phyloP scores from a whole-genome alignment of 2,329 filamentous ascomycete genomes.

The Mycosphaerella sp. region DNA sequence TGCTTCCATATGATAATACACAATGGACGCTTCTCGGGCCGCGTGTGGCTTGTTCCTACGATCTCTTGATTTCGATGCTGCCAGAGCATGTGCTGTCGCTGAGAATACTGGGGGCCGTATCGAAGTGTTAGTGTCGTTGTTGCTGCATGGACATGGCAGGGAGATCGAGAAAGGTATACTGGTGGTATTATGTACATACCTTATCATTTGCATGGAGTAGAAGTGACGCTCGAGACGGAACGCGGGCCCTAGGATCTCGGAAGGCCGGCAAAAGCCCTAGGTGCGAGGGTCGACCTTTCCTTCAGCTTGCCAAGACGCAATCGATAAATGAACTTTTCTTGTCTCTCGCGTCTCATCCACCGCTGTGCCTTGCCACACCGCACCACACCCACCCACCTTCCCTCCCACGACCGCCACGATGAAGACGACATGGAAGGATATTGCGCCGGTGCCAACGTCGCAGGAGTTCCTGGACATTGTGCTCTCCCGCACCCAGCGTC shows the following conservation, averaged over 20 bases:
- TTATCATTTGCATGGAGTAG: conserved; percentile 10
- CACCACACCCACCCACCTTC: background rate
- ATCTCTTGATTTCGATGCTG: too few relatives aligned
- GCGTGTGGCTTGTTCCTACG: conserved; percentile 13
- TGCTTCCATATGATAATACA: conserved; percentile 7
- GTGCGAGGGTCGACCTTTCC: background rate
- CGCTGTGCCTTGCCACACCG: conserved; percentile 5
- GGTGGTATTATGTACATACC: conserved; percentile 13
- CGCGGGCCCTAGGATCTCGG: too few relatives aligned
- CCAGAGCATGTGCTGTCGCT: too few relatives aligned
- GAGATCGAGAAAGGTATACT: background rate
- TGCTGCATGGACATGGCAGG: too few relatives aligned
- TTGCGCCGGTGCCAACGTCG: conserved; percentile 59
- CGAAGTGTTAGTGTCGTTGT: too few relatives aligned
- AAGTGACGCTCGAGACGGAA: too few relatives aligned
- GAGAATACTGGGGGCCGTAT: too few relatives aligned
- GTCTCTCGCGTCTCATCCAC: background rate
- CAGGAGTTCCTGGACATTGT: conserved; percentile 98
- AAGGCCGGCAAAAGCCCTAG: background rate
- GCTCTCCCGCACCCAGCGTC: conserved; percentile 83
- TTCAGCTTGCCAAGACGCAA: background rate
- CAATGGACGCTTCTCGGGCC: conserved; percentile 10
- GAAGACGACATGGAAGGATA: conserved; percentile 57
- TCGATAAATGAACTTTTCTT: background rate
- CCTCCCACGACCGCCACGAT: conserved; percentile 34